These are phyloP conservation scores for Pseudopyrenochaeta lycopersici DNA, from an alignment of 2,329 filamentous ascomycete genomes.

Conservation along the genomic window DNA sequence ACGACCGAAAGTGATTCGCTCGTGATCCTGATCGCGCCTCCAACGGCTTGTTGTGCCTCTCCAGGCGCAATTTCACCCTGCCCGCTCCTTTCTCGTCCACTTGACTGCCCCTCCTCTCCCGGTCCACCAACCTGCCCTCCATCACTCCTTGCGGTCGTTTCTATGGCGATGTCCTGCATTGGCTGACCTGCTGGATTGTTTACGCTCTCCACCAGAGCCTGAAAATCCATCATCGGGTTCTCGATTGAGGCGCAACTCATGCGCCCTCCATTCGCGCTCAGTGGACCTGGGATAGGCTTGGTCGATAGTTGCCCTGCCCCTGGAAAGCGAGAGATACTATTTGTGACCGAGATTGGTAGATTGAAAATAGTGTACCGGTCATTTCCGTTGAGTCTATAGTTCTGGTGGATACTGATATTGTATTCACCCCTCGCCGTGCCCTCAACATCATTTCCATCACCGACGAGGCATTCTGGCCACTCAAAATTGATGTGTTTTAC, in stretches of 20 bases:
- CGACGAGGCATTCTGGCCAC: conserved; percentile 75
- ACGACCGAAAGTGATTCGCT: conserved; percentile 13
- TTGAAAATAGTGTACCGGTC: conserved; percentile 76
- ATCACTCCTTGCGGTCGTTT: conserved; percentile 32
- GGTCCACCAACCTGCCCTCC: conserved; percentile 40
- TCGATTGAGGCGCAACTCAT: conserved; percentile 39
- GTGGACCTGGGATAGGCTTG: conserved; percentile 42
- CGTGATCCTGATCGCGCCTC: conserved; percentile 18
- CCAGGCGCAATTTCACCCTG: conserved; percentile 11
- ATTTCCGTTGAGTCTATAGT: conserved; percentile 70
- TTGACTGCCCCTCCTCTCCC: conserved; percentile 15
- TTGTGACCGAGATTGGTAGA: conserved; percentile 73
- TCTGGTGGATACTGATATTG: conserved; percentile 77
- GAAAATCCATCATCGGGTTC: conserved; percentile 39
- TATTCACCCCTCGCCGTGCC: conserved; percentile 68
- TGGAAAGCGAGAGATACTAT: conserved; percentile 61
- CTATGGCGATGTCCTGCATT: conserved; percentile 35
- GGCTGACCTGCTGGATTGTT: conserved; percentile 45
- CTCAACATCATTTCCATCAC: conserved; percentile 59
- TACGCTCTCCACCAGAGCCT: conserved; percentile 36
- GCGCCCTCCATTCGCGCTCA: conserved; percentile 45
- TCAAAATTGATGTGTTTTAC: conserved; percentile 79
- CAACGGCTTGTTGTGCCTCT: conserved; percentile 6
- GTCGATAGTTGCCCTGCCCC: conserved; percentile 41
- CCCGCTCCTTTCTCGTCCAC: not conserved